These are phyloP conservation scores for Kodamaea alishanica DNA, from an alignment of 1,139 yeast genomes.

Conservation along the genomic window DNA sequence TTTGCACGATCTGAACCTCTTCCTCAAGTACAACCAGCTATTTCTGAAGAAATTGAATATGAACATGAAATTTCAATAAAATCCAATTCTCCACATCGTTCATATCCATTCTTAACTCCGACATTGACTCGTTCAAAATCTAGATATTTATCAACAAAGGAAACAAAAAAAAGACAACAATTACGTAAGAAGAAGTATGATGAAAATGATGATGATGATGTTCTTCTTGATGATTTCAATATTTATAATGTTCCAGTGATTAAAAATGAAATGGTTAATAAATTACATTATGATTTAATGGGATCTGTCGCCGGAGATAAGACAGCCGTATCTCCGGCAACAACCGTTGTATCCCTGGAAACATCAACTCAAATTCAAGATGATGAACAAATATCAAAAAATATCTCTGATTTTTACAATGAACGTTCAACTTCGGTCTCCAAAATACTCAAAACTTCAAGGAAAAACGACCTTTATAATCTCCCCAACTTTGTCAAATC, in stretches of 20 bases:
- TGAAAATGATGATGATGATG: slow-evolving; percentile 42
- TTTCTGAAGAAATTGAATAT: no score
- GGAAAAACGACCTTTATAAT: slow-evolving; percentile 37
- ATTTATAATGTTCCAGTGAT: slow-evolving; percentile 46
- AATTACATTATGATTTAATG: slow-evolving; percentile 10
- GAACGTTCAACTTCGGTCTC: slow-evolving; percentile 37
- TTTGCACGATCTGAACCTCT: no score
- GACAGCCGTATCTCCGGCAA: neutral
- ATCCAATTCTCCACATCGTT: no score
- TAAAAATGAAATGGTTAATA: slow-evolving; percentile 32
- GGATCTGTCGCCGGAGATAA: slow-evolving; percentile 2
- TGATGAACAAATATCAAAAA: slow-evolving; percentile 34
- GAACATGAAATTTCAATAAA: no score
- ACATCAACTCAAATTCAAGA: slow-evolving; percentile 13
- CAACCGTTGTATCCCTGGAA: neutral
- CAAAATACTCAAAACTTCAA: slow-evolving; percentile 27
- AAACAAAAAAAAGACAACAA: slow-evolving; percentile 38
- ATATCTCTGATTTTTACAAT: slow-evolving; percentile 36
- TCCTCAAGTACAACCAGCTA: no score
- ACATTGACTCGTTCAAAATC: slow-evolving; percentile 29
- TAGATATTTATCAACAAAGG: slow-evolving; percentile 33
- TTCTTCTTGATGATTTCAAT: slow-evolving; percentile 36
- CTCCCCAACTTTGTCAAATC: slow-evolving; percentile 39
- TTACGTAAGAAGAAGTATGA: slow-evolving; percentile 42
- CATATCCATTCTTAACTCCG: slow-evolving; percentile 2